Evolutionary conservation across 148 eudicot genomes (phyloP).

Genomic region (Chenopodium suecicum): DNA sequence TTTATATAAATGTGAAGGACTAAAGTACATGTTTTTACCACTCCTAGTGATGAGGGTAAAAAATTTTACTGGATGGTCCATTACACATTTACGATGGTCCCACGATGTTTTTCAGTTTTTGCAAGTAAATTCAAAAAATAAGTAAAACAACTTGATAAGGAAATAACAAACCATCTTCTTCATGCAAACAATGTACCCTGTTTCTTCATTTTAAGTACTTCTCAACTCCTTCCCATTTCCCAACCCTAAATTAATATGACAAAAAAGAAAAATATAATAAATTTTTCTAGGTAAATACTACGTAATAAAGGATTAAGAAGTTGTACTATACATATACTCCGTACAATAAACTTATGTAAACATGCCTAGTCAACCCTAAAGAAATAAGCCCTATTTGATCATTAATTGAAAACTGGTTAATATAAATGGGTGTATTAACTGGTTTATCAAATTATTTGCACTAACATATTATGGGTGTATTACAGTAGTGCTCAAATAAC

Average conservation of each 20-base stretch:
- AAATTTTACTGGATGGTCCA: background rate
- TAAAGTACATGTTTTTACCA: background rate
- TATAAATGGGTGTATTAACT: too few species aligned
- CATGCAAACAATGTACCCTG: background rate
- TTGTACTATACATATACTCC: too few species aligned
- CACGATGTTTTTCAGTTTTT: background rate
- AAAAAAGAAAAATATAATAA: too few species aligned
- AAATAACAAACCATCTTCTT: background rate
- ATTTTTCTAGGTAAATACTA: too few species aligned
- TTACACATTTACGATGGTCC: conserved; percentile 12
- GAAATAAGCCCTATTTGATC: too few species aligned
- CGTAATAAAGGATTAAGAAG: too few species aligned
- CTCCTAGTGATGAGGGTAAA: conserved; percentile 9
- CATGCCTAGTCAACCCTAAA: too few species aligned
- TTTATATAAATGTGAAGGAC: background rate
- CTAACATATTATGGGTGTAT: too few species aligned
- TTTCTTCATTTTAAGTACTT: background rate
- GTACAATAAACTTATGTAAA: too few species aligned
- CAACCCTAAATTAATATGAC: background rate
- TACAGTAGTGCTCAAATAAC: too few species aligned
- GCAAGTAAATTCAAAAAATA: conserved; percentile 3
- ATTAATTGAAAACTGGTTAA: too few species aligned
- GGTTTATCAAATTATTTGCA: too few species aligned
- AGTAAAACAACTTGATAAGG: conserved; percentile 19
- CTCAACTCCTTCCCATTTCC: background rate